These are phyloP conservation scores for Solanum dulcamara DNA, from an alignment of 257 asterid genomes.

Conservation along the genomic window DNA sequence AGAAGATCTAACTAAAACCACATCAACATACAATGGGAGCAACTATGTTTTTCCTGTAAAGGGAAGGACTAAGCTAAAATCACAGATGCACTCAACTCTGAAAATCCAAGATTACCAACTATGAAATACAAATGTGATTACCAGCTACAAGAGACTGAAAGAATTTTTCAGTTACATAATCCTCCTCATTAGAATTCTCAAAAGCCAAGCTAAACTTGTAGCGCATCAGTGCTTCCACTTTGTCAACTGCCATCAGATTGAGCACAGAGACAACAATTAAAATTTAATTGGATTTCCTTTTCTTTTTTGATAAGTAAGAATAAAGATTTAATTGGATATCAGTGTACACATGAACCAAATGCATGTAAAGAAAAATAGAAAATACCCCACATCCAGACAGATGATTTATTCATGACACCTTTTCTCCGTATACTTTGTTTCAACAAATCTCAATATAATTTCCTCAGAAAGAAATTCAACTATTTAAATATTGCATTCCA, in stretches of 20 bases:
- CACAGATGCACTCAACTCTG: not conserved
- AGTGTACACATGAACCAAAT: not conserved
- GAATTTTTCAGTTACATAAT: conserved; percentile 90
- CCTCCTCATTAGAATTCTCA: conserved; percentile 96
- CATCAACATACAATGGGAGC: not conserved
- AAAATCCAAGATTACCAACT: not conserved
- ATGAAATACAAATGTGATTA: conserved; percentile 16
- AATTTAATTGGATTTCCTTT: not conserved
- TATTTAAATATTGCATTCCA: not conserved
- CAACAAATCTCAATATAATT: not conserved
- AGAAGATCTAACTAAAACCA: not conserved
- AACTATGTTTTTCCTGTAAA: not conserved
- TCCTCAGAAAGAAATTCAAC: not conserved
- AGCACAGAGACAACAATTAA: not conserved
- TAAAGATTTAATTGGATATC: not conserved
- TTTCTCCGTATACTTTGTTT: not conserved
- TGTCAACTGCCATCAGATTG: conserved; percentile 66
- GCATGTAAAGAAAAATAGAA: not conserved
- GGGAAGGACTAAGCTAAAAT: not conserved
- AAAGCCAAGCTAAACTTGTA: conserved; percentile 96
- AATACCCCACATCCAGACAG: not conserved
- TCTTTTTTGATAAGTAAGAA: not conserved
- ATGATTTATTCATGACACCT: not conserved
- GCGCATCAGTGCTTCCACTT: conserved; percentile 60
- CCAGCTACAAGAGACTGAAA: conserved; percentile 98